phyloP scores from a whole-genome alignment of 129 eudicot genomes.

The Flaveria linearis region DNA sequence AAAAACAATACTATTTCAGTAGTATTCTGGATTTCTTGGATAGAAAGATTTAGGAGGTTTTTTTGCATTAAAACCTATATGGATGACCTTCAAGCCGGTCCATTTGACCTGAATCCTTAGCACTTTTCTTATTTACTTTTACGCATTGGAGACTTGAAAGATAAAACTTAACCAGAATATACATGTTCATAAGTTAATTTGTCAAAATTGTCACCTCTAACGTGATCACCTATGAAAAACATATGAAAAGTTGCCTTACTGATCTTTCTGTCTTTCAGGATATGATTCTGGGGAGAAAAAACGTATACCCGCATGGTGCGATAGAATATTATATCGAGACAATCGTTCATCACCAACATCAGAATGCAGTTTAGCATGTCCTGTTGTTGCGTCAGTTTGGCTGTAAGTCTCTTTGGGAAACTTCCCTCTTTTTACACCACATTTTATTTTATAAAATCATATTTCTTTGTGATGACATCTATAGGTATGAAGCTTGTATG shows the following conservation, averaged over 20 bases:
- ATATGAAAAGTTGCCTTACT: neutral
- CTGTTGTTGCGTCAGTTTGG: slow-evolving; percentile 72
- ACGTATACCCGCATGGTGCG: slow-evolving; percentile 99
- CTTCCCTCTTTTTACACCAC: neutral
- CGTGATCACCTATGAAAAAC: neutral
- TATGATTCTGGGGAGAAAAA: slow-evolving; percentile 99
- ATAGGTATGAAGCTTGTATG: slow-evolving; percentile 93
- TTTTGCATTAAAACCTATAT: neutral
- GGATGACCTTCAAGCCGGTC: neutral
- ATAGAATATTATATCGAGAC: slow-evolving; percentile 84
- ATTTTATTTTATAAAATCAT: slow-evolving; percentile 12
- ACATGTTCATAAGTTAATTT: neutral
- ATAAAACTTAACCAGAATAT: neutral
- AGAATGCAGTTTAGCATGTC: slow-evolving; percentile 89
- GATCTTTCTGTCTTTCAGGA: slow-evolving; percentile 47
- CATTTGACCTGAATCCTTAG: too few relatives aligned
- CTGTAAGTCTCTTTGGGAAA: slow-evolving; percentile 50
- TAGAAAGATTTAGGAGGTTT: neutral
- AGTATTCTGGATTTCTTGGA: neutral
- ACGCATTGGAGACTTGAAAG: neutral
- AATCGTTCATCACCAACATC: slow-evolving; percentile 54
- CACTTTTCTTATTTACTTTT: neutral
- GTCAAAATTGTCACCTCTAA: neutral
- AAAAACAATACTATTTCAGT: neutral
- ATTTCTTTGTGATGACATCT: slow-evolving; percentile 4